A percentile compares a stretch with the other conserved stretches of the same genome.
Conservation (phyloP, 768 basidiomycete genomes). For the Antrodiella citrinella region DNA sequence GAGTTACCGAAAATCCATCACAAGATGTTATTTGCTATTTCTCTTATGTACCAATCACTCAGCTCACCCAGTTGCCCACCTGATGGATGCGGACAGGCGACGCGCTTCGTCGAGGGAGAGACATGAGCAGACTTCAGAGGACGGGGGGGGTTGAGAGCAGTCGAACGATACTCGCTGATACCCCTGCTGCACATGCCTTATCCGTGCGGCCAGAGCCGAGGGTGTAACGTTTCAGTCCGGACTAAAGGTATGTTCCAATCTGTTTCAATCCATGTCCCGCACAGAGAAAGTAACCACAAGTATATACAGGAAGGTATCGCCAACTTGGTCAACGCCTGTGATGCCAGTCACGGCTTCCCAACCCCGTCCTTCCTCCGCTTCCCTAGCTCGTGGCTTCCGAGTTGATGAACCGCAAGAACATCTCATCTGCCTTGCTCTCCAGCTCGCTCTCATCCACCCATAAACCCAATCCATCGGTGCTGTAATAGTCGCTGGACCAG, state of each 20-base stretch:
- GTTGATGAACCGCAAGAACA: neutral
- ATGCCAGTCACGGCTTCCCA: neutral
- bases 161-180: neutral
- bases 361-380: too few species aligned
- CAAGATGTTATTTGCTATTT: too few species aligned
- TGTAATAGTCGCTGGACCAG: too few species aligned
- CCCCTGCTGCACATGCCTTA: neutral
- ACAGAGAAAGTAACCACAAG: too few species aligned
- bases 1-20: slow-evolving; percentile 5
- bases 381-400: too few species aligned
- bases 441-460: neutral
- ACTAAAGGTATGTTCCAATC: neutral
- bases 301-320: neutral
- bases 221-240: neutral
- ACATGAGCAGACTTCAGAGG: neutral
- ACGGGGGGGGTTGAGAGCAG: neutral
- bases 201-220: neutral
- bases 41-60: neutral
- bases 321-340: neutral
- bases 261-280: neutral
- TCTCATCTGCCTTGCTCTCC: neutral
- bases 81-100: neutral
- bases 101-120: too few species aligned
- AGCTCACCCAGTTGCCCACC: neutral
- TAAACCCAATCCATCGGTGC: neutral